Base-by-base conservation (phyloP, 2,329 filamentous ascomycete genomes). In the Capronia epimyces region DNA sequence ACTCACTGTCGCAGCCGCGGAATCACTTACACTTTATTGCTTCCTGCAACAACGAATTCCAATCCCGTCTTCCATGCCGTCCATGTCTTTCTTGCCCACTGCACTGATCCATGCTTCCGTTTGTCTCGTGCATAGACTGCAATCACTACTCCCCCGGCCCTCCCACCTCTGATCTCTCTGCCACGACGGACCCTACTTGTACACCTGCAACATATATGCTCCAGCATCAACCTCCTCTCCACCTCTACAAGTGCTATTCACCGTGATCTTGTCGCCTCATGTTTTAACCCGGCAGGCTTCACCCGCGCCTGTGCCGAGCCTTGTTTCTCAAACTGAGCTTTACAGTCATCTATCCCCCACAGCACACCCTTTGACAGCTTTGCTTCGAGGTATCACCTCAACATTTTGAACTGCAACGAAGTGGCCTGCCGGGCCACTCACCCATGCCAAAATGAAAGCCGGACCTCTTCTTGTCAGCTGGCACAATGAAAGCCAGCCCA, bases 401-500 rank as follows among this genome's bases (percentile, higher is more conserved):
- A 49, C 20, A 48, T 55, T 54, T 55, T 57, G 55, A 52, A 34
- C 29, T 25, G 42, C 49, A 6, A 20, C 43, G 41, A 34, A 46
- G 42, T 39, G 52, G 52, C 52, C 52, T 50, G 9, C 27, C 18
- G 37, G 52, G 55, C 51, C 55, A 39, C 32, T 55, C 46, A 37
- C 49, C 32, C 43, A 58, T 52, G 46, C 49, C 50, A 59, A 70
- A 67, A 98, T 98, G 93, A 97, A 95, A 80, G 90, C 89, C 67
- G 85, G 89, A 66, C 91, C 93, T 63, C 80, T 98, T 62, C 91
- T 97, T 67, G 91, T 98, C 73, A 89, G 94, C 76, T 98, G 93
- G 93, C 94, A 98, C 72, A 88, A 96, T 70, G 88, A 95, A 67
- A 95, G 94, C 73, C 83, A 88, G 63, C 93, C 93, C 52, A 90